Evolutionary conservation across 129 eudicot species (phyloP).

Genomic region (Flaveria robusta): DNA sequence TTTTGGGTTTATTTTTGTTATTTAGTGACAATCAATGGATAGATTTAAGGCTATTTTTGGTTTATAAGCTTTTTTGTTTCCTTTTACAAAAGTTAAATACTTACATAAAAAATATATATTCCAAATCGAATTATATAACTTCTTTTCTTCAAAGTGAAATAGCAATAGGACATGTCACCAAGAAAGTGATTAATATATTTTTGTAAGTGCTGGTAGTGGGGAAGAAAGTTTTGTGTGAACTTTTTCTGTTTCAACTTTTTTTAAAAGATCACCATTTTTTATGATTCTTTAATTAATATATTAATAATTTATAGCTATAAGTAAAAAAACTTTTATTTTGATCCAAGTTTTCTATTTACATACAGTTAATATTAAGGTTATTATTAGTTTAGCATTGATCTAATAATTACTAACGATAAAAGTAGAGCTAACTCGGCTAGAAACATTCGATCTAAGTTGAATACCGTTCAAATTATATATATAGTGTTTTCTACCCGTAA

Average conservation of each 20-base stretch:
- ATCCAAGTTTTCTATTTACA: too few relatives aligned
- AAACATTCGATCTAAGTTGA: too few relatives aligned
- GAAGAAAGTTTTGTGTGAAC: slow-evolving; percentile 19
- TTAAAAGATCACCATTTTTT: neutral
- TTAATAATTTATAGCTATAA: neutral
- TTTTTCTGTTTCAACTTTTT: neutral
- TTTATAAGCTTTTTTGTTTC: neutral
- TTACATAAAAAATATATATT: neutral
- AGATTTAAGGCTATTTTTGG: neutral
- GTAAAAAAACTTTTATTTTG: neutral
- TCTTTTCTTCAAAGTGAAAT: slow-evolving; percentile 27
- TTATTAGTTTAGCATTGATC: too few relatives aligned
- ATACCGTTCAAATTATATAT: neutral
- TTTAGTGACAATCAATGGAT: neutral
- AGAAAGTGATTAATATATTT: neutral
- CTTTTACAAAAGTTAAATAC: neutral
- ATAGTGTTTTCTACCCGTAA: too few relatives aligned
- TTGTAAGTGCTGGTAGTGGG: slow-evolving; percentile 23
- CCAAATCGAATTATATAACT: slow-evolving; percentile 19
- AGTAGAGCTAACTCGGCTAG: neutral
- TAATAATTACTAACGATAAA: too few relatives aligned
- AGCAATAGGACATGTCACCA: slow-evolving; percentile 27
- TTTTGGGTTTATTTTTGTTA: neutral
- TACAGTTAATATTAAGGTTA: too few relatives aligned
- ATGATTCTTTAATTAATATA: neutral